Percentiles rank a stretch among this genome's conserved stretches.
Conservation (phyloP, 768 basidiomycete species). For the Pleurotus platypus region DNA sequence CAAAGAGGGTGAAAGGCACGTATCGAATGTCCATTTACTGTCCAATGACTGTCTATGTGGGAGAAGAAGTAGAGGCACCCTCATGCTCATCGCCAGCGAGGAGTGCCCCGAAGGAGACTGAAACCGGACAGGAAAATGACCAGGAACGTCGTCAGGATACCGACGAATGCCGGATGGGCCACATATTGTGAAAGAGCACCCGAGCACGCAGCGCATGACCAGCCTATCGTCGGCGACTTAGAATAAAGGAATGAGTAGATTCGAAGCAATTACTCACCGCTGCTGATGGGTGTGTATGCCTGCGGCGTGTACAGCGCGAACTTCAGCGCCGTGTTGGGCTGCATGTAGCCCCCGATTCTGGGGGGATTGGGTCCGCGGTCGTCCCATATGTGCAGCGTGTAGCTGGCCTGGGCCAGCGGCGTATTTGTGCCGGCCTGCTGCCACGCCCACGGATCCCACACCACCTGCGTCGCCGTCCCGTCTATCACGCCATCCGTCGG, state of each 20-base stretch:
- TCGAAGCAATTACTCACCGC: constrained; percentile 32
- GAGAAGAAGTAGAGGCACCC: no score
- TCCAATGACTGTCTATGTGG: no score
- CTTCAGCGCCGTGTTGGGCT: constrained; percentile 62
- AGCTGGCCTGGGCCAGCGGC: constrained; percentile 73
- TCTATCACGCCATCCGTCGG: constrained; percentile 69
- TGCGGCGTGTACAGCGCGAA: constrained; percentile 87
- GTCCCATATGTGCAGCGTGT: constrained; percentile 79
- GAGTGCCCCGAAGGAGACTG: constrained; percentile 40
- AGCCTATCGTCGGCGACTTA: constrained; percentile 33
- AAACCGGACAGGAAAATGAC: constrained; percentile 68
- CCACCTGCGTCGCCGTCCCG: constrained; percentile 65
- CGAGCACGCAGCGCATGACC: constrained; percentile 50
- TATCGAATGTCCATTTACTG: no score
- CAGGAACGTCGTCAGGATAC: constrained; percentile 51
- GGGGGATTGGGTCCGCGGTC: constrained; percentile 68
- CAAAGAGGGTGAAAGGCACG: no score
- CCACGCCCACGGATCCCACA: constrained; percentile 81
- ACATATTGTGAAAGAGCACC: constrained; percentile 30
- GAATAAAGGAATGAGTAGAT: not conserved
- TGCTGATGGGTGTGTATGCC: constrained; percentile 60
- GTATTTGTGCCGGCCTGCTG: constrained; percentile 56
- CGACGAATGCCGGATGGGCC: constrained; percentile 53
- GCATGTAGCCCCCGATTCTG: constrained; percentile 59
- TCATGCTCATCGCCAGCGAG: no score